Evolutionary conservation across 176 grass and related monocot genomes (phyloP).

Genomic region (Otatea glauca): DNA sequence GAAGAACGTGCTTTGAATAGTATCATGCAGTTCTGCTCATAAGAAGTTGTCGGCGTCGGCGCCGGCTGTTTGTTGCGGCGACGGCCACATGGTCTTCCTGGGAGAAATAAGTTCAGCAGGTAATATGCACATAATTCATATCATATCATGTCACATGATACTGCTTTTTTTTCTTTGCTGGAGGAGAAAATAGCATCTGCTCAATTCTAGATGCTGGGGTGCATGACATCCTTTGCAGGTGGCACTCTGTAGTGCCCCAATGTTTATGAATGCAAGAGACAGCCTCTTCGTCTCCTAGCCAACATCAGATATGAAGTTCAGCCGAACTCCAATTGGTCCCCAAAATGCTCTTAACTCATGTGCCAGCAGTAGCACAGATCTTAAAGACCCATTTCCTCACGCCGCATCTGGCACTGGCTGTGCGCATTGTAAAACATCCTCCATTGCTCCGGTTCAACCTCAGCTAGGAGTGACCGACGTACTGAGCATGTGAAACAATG

Average conservation of each 20-base stretch:
- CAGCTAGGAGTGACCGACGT: neutral
- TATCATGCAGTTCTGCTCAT: neutral
- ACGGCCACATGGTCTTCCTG: conserved; percentile 31
- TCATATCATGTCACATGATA: conserved; percentile 1
- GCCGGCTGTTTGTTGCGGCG: conserved; percentile 25
- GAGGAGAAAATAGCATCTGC: conserved; percentile 1
- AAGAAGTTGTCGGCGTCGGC: conserved; percentile 29
- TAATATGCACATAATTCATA: neutral
- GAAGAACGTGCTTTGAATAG: conserved; percentile 16
- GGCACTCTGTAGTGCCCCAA: too few species aligned
- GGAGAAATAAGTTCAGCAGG: neutral
- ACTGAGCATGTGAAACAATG: neutral
- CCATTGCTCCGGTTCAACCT: neutral
- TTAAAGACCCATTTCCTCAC: neutral
- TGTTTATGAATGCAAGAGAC: neutral
- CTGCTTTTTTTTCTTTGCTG: neutral
- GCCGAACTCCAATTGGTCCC: neutral
- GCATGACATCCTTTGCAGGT: neutral
- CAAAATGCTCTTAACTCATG: neutral
- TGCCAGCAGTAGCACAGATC: neutral
- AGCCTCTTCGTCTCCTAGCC: neutral
- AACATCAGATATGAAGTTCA: neutral
- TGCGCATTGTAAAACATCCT: neutral
- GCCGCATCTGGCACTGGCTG: neutral
- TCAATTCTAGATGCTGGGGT: neutral